Evolutionary conservation across 441 rosid species (phyloP), one percentile per base, ranked within the genome.

Genomic region (Kokia cookei): DNA sequence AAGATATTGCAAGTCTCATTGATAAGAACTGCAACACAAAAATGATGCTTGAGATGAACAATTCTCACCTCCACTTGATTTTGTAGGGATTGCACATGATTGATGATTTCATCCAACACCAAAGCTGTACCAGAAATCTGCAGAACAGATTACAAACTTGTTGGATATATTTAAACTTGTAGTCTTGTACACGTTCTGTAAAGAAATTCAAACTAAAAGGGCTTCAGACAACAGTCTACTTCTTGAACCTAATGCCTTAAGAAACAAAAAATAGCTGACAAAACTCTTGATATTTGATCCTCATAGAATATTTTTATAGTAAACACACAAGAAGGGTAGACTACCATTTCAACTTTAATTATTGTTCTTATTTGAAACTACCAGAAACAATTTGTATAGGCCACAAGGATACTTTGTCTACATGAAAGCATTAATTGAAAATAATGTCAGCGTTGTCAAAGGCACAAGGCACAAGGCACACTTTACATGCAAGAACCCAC

Each of bases 71-170:
- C 77, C 57, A 74, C 77, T 66, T 74, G 77, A 42, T 19, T 65
- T 29, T 74, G 77, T 15, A 76, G 54, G 42, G 55, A 51, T 47
- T 71, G 75, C 67, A 72, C 71, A 68, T 78, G 81, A 75, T 81
- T 81, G 75, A 81, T 77, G 58, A 76, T 76, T 65, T 54, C 75
- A 65, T 72, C 65, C 65, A 65, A 17, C 42, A 74, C 74, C 51
- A 72, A 48, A 2, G 75, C 72, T 26, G 72, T 74, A 42, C 77
- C 77, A 27, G 77, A 74, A 43, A 74, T 74, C 77, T 74, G 72
- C 45, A 14, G 54, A 43, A 42, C 47, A 63, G 7, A 48, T 57
- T 1, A 24, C 55, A 7, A 42, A 71, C 24, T 9, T 54, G 27
- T 37, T 37, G 7, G 17, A 19, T 54, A 37, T 17, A 70, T 53